Evolutionary conservation across 345 rosid species (phyloP).

Genomic region (Raphanus sativus): DNA sequence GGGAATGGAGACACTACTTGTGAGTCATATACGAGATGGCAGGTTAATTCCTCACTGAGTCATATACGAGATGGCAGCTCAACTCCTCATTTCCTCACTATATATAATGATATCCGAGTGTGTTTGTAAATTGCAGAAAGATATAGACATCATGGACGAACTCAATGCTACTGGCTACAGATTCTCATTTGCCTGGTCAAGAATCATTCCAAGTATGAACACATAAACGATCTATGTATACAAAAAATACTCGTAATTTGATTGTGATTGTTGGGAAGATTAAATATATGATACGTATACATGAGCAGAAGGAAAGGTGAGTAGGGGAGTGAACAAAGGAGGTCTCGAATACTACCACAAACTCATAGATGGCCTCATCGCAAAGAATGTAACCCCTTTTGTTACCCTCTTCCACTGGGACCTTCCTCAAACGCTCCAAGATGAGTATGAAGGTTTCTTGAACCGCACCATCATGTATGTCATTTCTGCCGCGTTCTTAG

Average conservation of each 20-base stretch:
- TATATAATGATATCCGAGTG: neutral
- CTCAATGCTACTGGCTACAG: neutral
- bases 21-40: neutral
- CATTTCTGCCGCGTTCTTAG: neutral
- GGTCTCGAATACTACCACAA: slow-evolving; percentile 45
- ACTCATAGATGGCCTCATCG: slow-evolving; percentile 44
- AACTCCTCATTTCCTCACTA: neutral
- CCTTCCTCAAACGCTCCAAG: too few species aligned
- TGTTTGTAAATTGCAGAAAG: neutral
- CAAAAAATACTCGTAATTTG: neutral
- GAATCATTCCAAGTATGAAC: neutral
- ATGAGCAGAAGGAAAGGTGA: neutral
- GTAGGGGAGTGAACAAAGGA: slow-evolving; percentile 22
- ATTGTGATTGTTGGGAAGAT: neutral
- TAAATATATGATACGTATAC: neutral
- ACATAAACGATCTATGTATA: neutral
- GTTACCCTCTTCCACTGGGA: slow-evolving; percentile 32
- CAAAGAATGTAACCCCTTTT: slow-evolving; percentile 40
- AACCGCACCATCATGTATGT: slow-evolving; percentile 44
- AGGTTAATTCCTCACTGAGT: neutral
- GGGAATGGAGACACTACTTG: slow-evolving; percentile 40
- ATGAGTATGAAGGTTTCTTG: slow-evolving; percentile 46
- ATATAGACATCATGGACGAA: neutral
- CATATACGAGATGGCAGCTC: neutral
- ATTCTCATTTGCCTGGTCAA: neutral